Evolutionary conservation across 148 eudicot species (phyloP).

Genomic region (Fagopyrum esculentum): DNA sequence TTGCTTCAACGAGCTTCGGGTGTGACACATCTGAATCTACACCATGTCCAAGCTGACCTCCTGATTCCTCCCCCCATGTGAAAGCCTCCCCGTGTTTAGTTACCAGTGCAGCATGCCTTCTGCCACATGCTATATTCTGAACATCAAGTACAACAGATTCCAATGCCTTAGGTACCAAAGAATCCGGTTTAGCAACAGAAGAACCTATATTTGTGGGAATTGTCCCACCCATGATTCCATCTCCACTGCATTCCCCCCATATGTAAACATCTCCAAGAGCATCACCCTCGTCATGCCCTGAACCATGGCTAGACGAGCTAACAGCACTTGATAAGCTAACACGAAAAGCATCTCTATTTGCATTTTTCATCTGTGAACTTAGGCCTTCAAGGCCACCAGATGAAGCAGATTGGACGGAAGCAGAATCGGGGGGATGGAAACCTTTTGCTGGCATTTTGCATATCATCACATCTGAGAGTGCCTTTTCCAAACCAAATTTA

Average conservation of each 20-base stretch:
- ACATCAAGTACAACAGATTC: constrained; percentile 60
- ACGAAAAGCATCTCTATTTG: constrained; percentile 45
- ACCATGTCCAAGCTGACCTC: constrained; percentile 78
- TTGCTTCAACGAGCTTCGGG: constrained; percentile 52
- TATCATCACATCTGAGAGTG: constrained; percentile 47
- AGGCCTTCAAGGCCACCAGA: constrained; percentile 39
- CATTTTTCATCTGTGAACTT: constrained; percentile 31
- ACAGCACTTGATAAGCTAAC: constrained; percentile 63
- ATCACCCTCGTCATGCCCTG: constrained; percentile 51
- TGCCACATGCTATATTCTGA: constrained; percentile 57
- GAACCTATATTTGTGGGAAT: constrained; percentile 25
- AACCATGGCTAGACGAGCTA: constrained; percentile 64
- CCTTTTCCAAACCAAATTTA: constrained; percentile 44
- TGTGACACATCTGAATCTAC: constrained; percentile 47
- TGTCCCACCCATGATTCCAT: constrained; percentile 51
- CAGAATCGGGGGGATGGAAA: constrained; percentile 33
- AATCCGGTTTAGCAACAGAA: constrained; percentile 27
- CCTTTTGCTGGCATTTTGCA: constrained; percentile 27
- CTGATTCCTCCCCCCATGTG: constrained; percentile 73
- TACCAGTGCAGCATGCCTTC: constrained; percentile 54
- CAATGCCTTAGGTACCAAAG: constrained; percentile 44
- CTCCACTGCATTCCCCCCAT: constrained; percentile 66
- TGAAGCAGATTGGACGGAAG: constrained; percentile 35
- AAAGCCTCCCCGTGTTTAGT: constrained; percentile 65
- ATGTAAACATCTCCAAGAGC: constrained; percentile 53